A percentile compares a stretch with the other conserved stretches of the same genome.
These are phyloP conservation scores for Cladorrhinum samala DNA, from an alignment of 495 filamentous ascomycete species.

Conservation along the genomic window DNA sequence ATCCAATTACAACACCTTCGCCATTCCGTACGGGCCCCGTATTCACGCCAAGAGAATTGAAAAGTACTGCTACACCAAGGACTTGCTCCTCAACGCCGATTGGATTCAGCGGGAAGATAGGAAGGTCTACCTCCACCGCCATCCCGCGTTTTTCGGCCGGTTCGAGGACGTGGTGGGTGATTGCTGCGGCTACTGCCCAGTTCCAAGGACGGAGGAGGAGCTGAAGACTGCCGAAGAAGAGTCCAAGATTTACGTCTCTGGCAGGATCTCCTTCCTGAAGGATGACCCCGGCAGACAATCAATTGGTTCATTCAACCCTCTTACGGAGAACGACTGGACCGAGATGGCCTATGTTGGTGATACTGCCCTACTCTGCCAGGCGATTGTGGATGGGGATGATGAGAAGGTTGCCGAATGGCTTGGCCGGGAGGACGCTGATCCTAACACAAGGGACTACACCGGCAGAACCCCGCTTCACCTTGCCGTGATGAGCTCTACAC, in stretches of 20 bases:
- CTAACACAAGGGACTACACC: conserved; percentile 67
- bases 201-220: conserved; percentile 62
- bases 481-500: conserved; percentile 58
- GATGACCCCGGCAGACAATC: conserved; percentile 73
- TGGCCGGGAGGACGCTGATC: conserved; percentile 50
- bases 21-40: conserved; percentile 65
- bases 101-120: conserved; percentile 73
- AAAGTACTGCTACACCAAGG: conserved; percentile 69
- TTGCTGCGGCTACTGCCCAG: conserved; percentile 73
- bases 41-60: conserved; percentile 70
- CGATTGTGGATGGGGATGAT: conserved; percentile 64
- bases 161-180: conserved; percentile 63
- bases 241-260: conserved; percentile 63
- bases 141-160: conserved; percentile 68
- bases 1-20: conserved; percentile 71
- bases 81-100: conserved; percentile 77
- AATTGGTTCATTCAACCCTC: conserved; percentile 67
- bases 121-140: conserved; percentile 67
- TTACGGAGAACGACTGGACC: conserved; percentile 77
- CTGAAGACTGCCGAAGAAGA: conserved; percentile 62
- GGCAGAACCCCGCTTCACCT: conserved; percentile 75
- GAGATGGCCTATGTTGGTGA: conserved; percentile 72
- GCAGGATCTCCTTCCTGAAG: conserved; percentile 61
- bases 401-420: conserved; percentile 65
- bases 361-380: conserved; percentile 63